These are phyloP conservation scores for Hanseniaspora occidentalis DNA, from an alignment of 805 yeast species.

Conservation along the genomic window DNA sequence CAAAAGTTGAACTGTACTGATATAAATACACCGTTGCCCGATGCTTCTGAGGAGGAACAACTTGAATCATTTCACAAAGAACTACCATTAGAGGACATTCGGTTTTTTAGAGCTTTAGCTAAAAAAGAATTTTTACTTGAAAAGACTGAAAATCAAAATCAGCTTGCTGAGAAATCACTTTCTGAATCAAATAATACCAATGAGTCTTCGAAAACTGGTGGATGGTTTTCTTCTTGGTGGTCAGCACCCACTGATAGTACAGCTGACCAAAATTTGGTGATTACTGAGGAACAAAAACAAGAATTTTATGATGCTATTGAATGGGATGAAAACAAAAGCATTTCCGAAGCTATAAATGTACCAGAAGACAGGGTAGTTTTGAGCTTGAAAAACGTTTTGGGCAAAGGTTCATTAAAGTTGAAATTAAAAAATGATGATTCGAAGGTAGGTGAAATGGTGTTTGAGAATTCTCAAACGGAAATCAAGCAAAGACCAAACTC, in stretches of 20 bases:
- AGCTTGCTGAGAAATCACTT: slow-evolving; percentile 7
- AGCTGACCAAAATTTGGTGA: slow-evolving; percentile 31
- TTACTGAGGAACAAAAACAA: slow-evolving; percentile 78
- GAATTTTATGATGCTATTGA: slow-evolving; percentile 92
- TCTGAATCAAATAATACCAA: background rate
- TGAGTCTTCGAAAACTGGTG: slow-evolving; percentile 16
- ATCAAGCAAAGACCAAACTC: slow-evolving; percentile 73
- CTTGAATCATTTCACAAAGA: slow-evolving; percentile 45
- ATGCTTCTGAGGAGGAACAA: slow-evolving; percentile 27
- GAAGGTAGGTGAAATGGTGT: slow-evolving; percentile 62
- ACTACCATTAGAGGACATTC: slow-evolving; percentile 64
- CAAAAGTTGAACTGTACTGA: slow-evolving; percentile 31
- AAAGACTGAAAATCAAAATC: slow-evolving; percentile 12
- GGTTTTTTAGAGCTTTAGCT: slow-evolving; percentile 75
- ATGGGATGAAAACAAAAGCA: slow-evolving; percentile 52
- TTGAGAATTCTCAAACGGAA: slow-evolving; percentile 70
- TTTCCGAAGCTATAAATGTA: slow-evolving; percentile 39
- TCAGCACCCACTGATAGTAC: slow-evolving; percentile 10
- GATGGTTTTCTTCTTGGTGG: slow-evolving; percentile 73
- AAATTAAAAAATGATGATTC: slow-evolving; percentile 21
- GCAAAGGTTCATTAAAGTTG: slow-evolving; percentile 67
- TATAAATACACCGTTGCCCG: slow-evolving; percentile 18
- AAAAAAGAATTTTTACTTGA: slow-evolving; percentile 53
- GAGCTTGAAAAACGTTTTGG: slow-evolving; percentile 53
- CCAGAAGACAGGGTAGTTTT: slow-evolving; percentile 66